Evolutionary conservation across 176 grass and related monocot genomes (phyloP).

Genomic region (Raddia guianensis): DNA sequence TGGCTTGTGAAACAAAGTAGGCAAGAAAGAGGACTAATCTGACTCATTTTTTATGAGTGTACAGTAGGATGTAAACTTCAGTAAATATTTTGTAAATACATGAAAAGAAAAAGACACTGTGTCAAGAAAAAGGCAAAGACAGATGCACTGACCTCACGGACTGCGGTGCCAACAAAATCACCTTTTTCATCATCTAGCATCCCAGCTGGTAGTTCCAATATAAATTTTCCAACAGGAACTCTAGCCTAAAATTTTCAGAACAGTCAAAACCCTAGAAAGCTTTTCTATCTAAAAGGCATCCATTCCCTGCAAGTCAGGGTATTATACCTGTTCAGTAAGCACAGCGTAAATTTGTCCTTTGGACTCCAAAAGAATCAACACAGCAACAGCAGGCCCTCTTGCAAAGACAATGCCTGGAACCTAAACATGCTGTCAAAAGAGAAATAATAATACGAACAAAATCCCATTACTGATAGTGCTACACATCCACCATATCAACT

Average conservation of each 20-base stretch:
- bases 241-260: slow-evolving; percentile 59
- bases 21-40: not conserved
- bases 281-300: not conserved
- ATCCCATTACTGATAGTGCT: not conserved
- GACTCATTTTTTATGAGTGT: not conserved
- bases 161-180: slow-evolving; percentile 82
- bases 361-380: slow-evolving; percentile 88
- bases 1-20: not conserved
- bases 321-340: slow-evolving; percentile 82
- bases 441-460: slow-evolving; percentile 21
- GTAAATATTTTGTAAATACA: not conserved
- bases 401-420: slow-evolving; percentile 98
- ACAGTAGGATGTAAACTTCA: not conserved
- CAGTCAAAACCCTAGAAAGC: not conserved
- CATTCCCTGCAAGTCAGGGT: not conserved
- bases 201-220: slow-evolving; percentile 88
- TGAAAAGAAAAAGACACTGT: not conserved
- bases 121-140: not conserved
- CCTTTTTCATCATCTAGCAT: slow-evolving; percentile 93
- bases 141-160: slow-evolving; percentile 71
- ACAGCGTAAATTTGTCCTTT: slow-evolving; percentile 69
- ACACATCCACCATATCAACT: not conserved
- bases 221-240: slow-evolving; percentile 78
- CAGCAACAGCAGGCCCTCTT: slow-evolving; percentile 84
- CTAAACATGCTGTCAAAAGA: slow-evolving; percentile 51